Base-by-base conservation (phyloP, 371 early-diverging fungal genomes). In the Vairimorpha ceranae region DNA sequence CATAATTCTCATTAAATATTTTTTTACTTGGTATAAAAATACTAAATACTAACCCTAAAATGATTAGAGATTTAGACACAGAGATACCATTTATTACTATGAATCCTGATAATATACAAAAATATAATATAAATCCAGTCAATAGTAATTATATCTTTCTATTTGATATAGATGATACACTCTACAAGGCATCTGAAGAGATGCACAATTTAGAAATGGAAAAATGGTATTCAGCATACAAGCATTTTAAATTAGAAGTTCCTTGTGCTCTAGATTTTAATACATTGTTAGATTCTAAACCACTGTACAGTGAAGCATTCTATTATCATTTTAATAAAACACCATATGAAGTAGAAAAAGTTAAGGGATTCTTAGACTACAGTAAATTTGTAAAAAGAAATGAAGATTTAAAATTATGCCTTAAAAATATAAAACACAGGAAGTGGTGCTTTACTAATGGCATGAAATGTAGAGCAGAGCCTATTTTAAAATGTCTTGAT, bases 381-480 rank as follows among this genome's bases (percentile, higher is more conserved):
- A 21, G 23, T 0, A 43, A 65, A 38, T 67, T 56, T 70, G 32
- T 77, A 29, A 41, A 33, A 2, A 30, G 25, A 23, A 76, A 77
- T 58, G 30, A 21, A 25, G 33, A 41, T 2, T 35, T 77, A 65
- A 73, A 36, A 33, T 48, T 35, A 4, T 56, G 60, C 12, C 45
- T 77, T 17, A 30, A 46, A 21, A 65, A 46, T 38, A 56, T 77
- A 23, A 35, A 17, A 12, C 32, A 45, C 10, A 68, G 77, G 25
- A 76, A 41, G 35, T 70, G 54, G 15, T 70, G 70, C 48, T 76
- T 78, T 58, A 78, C 79, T 30, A 78, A 78, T 58, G 79, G 71
- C 0, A 29, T 41, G 21, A 12, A 35, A 27, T 46, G 46, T 29
- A 61, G 76, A 30, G 71, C 76, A 23, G 52, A 69, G 27, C 36